Base-by-base conservation (phyloP, 495 filamentous ascomycete genomes). In the Collariella sp. region DNA sequence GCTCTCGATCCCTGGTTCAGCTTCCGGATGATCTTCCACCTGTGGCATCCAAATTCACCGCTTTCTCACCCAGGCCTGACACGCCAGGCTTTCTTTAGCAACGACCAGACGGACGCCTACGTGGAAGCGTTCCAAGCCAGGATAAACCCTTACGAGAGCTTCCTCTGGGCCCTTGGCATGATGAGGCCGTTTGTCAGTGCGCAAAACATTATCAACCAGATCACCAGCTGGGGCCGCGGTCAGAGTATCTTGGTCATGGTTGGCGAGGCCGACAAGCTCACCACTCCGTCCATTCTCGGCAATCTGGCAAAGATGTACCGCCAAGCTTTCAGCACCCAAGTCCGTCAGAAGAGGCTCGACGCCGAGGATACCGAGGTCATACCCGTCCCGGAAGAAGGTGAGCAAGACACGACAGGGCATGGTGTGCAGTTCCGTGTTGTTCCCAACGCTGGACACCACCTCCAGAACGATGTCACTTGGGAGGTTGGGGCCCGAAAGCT, bases 301-400 rank as follows among this genome's bases (percentile, higher is more conserved):
- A 52, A 72, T 67, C 35, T 70, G 55, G 62, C 76, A 57, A 65
- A 69, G 67, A 74, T 81, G 91, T 66, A 68, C 36, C 57, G 63
- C 1, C 18, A 26, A 7, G 59, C 54, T 0, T 61, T 44, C 20
- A 18, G 5, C 20, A 34, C 29, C 9, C 74, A 96, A 85, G 40
- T 88, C 83, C 23, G 86, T 84, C 77, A 90, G 86, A 63, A 96
- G 69, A 61, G 95, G 68, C 67, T 95, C 83, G 63, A 96, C 64
- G 61, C 84, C 85, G 40, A 93, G 58, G 67, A 91, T 84, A 0
- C 81, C 76, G 31, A 87, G 82, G 38, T 59, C 12, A 19, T 38
- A n/a, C 22, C 33, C 3, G 11, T 62, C 2, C 20, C 26, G 12
- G 60, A 56, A 23, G 62, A 67, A 20, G 56, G 38, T 5, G 50